These are phyloP conservation scores for Basidiobolus meristosporus DNA, from an alignment of 371 early-diverging fungal species.

Conservation along the genomic window DNA sequence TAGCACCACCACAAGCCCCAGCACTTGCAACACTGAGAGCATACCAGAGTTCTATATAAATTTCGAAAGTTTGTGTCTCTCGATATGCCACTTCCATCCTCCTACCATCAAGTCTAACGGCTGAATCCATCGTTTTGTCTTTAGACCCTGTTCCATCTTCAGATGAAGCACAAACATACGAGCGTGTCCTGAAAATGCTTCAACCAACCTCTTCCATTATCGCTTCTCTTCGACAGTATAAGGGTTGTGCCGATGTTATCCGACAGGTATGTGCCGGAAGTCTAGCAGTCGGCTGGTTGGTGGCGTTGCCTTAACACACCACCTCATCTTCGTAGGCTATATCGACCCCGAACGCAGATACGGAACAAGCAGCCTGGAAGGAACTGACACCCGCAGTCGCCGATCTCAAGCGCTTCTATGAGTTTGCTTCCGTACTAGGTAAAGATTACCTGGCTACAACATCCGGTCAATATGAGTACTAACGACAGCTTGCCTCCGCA, in stretches of 20 bases:
- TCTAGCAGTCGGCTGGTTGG: too few relatives aligned
- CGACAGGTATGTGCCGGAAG: conserved; percentile 16
- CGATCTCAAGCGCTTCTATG: conserved; percentile 58
- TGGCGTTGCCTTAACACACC: too few relatives aligned
- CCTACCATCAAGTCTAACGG: neutral
- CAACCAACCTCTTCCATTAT: conserved; percentile 21
- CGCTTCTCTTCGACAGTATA: conserved; percentile 25
- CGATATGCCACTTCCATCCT: neutral
- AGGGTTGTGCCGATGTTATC: conserved; percentile 38
- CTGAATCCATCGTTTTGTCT: neutral
- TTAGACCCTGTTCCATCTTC: conserved; percentile 25
- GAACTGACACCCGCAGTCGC: conserved; percentile 57
- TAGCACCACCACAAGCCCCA: neutral
- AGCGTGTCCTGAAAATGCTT: conserved; percentile 19
- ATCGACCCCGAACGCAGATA: conserved; percentile 49
- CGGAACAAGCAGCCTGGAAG: conserved; percentile 74
- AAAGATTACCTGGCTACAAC: too few relatives aligned
- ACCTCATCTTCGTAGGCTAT: conserved; percentile 27
- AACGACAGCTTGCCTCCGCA: too few relatives aligned
- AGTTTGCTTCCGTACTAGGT: conserved; percentile 39
- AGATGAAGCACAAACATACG: conserved; percentile 25
- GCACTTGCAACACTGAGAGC: too few relatives aligned
- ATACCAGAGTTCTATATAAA: too few relatives aligned
- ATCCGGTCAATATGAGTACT: too few relatives aligned
- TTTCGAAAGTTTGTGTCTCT: neutral